Percentiles rank a stretch among this genome's conserved stretches.
Evolutionary conservation across 1,284 basidiomycete species (phyloP).

Genomic region (Apiotrichum brassicae): DNA sequence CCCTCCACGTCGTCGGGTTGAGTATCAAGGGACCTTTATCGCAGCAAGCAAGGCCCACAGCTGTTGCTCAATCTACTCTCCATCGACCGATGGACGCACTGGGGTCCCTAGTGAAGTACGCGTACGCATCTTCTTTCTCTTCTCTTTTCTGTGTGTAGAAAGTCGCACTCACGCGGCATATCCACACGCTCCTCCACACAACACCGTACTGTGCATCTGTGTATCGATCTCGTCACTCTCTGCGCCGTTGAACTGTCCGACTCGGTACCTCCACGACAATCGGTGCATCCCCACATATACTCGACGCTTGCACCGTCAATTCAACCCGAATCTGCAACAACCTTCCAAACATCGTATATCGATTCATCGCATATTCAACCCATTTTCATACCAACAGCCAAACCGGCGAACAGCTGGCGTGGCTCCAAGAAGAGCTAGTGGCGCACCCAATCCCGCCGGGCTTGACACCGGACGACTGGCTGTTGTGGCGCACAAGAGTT

Average conservation of each 20-base stretch:
- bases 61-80: neutral
- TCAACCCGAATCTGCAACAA: no score
- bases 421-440: slow-evolving; percentile 22
- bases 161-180: slow-evolving; percentile 7
- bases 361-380: no score
- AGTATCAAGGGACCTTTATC: neutral
- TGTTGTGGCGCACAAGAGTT: slow-evolving; percentile 21
- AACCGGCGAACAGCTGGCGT: slow-evolving; percentile 16
- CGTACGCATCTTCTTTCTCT: slow-evolving; percentile 16
- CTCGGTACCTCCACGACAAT: no score
- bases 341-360: no score
- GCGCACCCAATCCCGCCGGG: slow-evolving; percentile 14
- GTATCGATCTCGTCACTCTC: neutral
- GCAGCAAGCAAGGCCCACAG: neutral
- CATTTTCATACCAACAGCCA: slow-evolving; percentile 2
- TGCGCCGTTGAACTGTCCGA: no score
- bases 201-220: no score
- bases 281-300: no score
- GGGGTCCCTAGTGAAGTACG: slow-evolving; percentile 9
- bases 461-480: slow-evolving; percentile 25
- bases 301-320: no score
- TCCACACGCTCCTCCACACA: neutral
- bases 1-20: no score
- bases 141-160: neutral
- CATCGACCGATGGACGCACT: slow-evolving; percentile 10